Percentiles rank a stretch among this genome's conserved stretches.
Evolutionary conservation across 306 rosid species (phyloP).

Genomic region (Macrotyloma uniflorum): DNA sequence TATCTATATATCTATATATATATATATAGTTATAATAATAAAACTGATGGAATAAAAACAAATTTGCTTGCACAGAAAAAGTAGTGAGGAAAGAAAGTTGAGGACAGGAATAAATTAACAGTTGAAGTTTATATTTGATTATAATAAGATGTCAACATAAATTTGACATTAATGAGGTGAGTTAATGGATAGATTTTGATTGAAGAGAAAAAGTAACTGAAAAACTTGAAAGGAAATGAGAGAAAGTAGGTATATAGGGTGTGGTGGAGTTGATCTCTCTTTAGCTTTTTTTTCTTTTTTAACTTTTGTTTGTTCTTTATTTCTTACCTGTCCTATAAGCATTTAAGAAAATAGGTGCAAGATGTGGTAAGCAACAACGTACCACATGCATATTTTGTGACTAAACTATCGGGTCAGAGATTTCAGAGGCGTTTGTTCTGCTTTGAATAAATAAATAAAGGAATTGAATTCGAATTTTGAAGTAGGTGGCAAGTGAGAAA

Average conservation of each 20-base stretch:
- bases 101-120: not conserved
- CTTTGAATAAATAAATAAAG: constrained; percentile 40
- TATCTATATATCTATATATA: constrained; percentile 3
- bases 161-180: not conserved
- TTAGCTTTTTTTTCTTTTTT: not conserved
- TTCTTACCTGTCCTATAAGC: constrained; percentile 9
- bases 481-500: constrained; percentile 38
- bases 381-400: constrained; percentile 91
- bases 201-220: constrained; percentile 47
- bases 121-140: not conserved
- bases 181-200: constrained; percentile 37
- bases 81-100: not conserved
- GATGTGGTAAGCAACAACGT: constrained; percentile 69
- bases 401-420: constrained; percentile 84
- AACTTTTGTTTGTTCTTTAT: not conserved
- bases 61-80: not conserved
- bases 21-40: not conserved
- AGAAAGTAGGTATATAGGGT: constrained; percentile 14
- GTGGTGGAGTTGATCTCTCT: constrained; percentile 3
- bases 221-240: constrained; percentile 28
- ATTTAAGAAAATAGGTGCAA: constrained; percentile 51
- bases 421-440: constrained; percentile 57
- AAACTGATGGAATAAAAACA: not conserved
- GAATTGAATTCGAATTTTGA: constrained; percentile 43
- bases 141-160: constrained; percentile 1